Evolutionary conservation across 2,329 filamentous ascomycete genomes (phyloP), one percentile per base, ranked within the genome.

Genomic region (Epichloe hybrida): DNA sequence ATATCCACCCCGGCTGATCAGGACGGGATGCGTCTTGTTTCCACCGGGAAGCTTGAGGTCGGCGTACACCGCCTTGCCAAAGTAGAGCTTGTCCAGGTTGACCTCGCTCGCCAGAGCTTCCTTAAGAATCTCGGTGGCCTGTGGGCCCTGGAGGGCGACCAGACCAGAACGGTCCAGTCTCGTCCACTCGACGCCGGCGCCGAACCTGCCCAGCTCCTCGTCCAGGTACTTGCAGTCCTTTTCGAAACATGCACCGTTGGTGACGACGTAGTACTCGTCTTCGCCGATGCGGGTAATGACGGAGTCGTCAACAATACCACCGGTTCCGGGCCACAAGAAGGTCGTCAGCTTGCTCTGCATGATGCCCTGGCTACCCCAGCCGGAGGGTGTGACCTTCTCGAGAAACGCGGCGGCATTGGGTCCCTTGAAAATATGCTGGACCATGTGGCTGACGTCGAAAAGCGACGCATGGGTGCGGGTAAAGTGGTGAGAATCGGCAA

Each of bases 401-500:
- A 98, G 78, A 64, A 97, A 93, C 4, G 79, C 79, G 27, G 84
- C 77, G 5, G 88, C 90, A 36, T 86, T 86, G 6, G 88, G 81
- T 0, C 93, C 93, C 48, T 80, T 80, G 64, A 98, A 81, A 57
- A 83, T 78, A 67, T 95, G 89, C 71, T 95, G 90, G 55, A 84
- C 89, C 91, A 97, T 97, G 72, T 97, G 93, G 65, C 85, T 85
- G 50, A 97, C 93, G 68, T 98, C 93, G 64, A 98, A 98, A 56
- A 98, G 72, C 56, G 89, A 95, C 52, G 88, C 86, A 68, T 90
- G 86, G 59, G 81, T 77, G 50, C 93, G 82, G 15, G 93, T 97
- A 77, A 91, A 96, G 60, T 82, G 77, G 73, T 97, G 93, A 49
- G 88, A 95, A 54, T 89, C 86, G 58, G 80, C 76, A 56, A 96